Evolutionary conservation across 202 grass and related monocot species (phyloP), one percentile per base, ranked within the genome.

Genomic region (Bolboschoenoplectus hybrid): DNA sequence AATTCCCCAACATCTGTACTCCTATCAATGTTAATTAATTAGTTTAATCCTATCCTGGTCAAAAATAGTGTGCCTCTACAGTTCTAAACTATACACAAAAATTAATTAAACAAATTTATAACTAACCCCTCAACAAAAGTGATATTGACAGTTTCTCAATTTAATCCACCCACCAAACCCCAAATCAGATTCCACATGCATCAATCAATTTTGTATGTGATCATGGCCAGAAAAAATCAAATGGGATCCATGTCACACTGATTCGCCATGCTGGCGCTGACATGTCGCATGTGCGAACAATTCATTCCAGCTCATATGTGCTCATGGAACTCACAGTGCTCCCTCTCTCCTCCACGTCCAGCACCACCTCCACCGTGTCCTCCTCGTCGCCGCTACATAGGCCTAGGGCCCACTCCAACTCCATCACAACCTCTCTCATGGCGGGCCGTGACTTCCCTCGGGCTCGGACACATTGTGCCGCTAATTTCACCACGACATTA

Each of bases 351-450:
- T 84, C 82, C 13, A 84, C 47, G 32, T 84, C 82, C 64, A 84
- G 34, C 82, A 84, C 82, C 34, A 84, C 82, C 67, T 84, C 8
- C 49, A 84, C 26, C 66, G 79, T 57, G 47, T 44, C 63, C 67
- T 47, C 19, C 1, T 91, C 39, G 9, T 77, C 85, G 38, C 88
- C 89, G 35, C 85, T 84, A 71, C 93, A 95, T 5, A 95, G 81
- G 1, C 87, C 80, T 4, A 92, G 73, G 20, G 89, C 93, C 82
- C 93, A 92, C 87, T 97, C 95, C 14, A 97, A 82, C 65, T 93
- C 92, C 13, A 87, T 88, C 10, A 97, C 95, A 26, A 95, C 88
- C 58, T 93, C 95, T 34, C 80, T 91, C 95, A 97, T 97, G 2
- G 91, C 36, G 11, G 95, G 95, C 81, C 95, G 75, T 0, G 44